Evolutionary conservation across 371 early-diverging fungal genomes (phyloP), one percentile per base, ranked within the genome.

Genomic region (Capillidium rhysosporum): DNA sequence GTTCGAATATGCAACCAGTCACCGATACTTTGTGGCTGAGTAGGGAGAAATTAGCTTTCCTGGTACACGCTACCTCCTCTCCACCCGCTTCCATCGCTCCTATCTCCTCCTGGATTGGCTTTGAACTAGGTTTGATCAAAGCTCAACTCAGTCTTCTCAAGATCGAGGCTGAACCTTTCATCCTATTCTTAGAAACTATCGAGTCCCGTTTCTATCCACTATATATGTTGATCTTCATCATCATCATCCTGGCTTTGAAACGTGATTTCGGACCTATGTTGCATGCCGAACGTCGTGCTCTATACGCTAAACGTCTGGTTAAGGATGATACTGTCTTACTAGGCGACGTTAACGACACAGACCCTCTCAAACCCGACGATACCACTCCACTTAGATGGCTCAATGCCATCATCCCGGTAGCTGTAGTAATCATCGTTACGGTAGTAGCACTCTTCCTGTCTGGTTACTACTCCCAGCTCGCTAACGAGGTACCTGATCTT

Each of bases 41-140:
- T 38, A 28, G 55, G 1, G 55, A 55, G 38, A 55, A 55, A 47
- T 34, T 55, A 24, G 55, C 55, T 16, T 55, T 55, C 46, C 25
- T 55, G 5, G 55, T 55, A n/a, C 55, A 55, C 48, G 55, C 55
- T 16, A 55, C 55, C 28, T 55, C 55, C 26, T 55, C 55, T 3
- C 55, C 55, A 7, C 55, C 55, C 1, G 55, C 55, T n/a, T 55
- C 55, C 12, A 44, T 55, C 39, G 47, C 47, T 1, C 55, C 55
- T 7, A 46, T 55, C 29, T 55, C 55, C 10, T 55, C 55, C 7
- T 55, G 55, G 55, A 55, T 47, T 39, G 55, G 55, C 20, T 55
- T 46, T 21, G 55, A 55, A 38, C 9, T 55, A 9, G 25, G 40
- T n/a, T 14, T 46, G 12, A 55, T 55, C 38, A 38, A 31, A 16